Evolutionary conservation across 2,329 filamentous ascomycete species (phyloP).

Genomic region (Capronia americana): DNA sequence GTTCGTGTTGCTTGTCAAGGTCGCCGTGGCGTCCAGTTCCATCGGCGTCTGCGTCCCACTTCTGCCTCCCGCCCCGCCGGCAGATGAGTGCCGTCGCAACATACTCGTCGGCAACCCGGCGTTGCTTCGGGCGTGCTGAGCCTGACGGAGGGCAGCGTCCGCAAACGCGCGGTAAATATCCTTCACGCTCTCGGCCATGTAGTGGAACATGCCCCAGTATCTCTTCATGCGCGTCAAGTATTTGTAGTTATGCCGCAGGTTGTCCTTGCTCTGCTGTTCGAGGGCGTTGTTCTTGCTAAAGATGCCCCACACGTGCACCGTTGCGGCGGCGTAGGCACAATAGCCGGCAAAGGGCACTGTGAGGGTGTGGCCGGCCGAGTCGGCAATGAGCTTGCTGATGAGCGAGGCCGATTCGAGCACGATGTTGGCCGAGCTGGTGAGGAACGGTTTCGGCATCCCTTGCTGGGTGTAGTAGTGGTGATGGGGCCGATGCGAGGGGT

Average conservation of each 20-base stretch:
- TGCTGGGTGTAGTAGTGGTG: constrained; percentile 52
- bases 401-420: constrained; percentile 84
- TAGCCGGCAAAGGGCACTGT: constrained; percentile 94
- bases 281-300: constrained; percentile 82
- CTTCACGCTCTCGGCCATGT: constrained; percentile 90
- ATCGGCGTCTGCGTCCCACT: constrained; percentile 27
- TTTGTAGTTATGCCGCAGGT: constrained; percentile 84
- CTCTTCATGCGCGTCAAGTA: constrained; percentile 95
- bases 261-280: constrained; percentile 79
- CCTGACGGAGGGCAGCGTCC: constrained; percentile 65
- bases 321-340: constrained; percentile 89
- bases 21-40: constrained; percentile 28
- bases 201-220: constrained; percentile 98
- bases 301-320: constrained; percentile 90
- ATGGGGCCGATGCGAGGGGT: constrained; percentile 62
- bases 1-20: constrained; percentile 21
- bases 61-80: constrained; percentile 1
- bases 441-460: constrained; percentile 78
- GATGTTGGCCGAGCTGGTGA: constrained; percentile 74
- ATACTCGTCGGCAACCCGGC: not conserved
- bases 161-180: constrained; percentile 85
- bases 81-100: constrained; percentile 21
- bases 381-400: constrained; percentile 82
- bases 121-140: constrained; percentile 6
- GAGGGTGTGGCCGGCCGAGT: constrained; percentile 78